Conservation (phyloP, 768 basidiomycete species). For the Melanogaster broomeanus region DNA sequence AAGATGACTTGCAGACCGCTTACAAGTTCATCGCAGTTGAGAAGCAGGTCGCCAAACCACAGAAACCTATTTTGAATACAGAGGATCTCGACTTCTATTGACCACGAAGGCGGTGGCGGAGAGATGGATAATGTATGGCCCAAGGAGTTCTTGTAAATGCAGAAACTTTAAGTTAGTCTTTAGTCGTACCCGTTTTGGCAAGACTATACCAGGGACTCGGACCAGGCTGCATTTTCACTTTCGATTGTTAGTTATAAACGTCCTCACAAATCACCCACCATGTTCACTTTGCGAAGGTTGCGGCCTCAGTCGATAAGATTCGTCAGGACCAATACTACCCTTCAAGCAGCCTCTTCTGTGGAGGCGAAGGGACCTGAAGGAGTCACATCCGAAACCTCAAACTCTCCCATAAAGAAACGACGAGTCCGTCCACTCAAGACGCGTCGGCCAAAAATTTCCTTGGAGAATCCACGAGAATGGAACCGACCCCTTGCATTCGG, state of each 20-base stretch:
- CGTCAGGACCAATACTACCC: constrained; percentile 3
- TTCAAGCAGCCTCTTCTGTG: constrained; percentile 10
- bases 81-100: constrained; percentile 21
- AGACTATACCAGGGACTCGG: too few relatives aligned
- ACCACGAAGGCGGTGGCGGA: too few relatives aligned
- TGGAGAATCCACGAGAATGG: constrained; percentile 59
- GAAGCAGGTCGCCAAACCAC: constrained; percentile 1
- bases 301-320: constrained; percentile 6
- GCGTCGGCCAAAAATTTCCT: constrained; percentile 53
- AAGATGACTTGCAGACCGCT: constrained; percentile 29
- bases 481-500: constrained; percentile 61
- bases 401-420: constrained; percentile 1
- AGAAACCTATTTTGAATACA: constrained; percentile 25
- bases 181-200: too few relatives aligned
- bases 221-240: too few relatives aligned
- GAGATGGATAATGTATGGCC: not conserved
- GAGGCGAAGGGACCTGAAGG: not conserved
- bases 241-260: too few relatives aligned
- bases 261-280: too few relatives aligned
- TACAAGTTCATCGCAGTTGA: constrained; percentile 35
- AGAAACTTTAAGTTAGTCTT: too few relatives aligned
- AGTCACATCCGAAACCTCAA: not conserved
- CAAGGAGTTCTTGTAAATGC: not conserved
- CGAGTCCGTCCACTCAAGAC: constrained; percentile 24
- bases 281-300: constrained; percentile 18